Base-by-base conservation (phyloP, 2,329 filamentous ascomycete species). In the Cordyceps cicadae region DNA sequence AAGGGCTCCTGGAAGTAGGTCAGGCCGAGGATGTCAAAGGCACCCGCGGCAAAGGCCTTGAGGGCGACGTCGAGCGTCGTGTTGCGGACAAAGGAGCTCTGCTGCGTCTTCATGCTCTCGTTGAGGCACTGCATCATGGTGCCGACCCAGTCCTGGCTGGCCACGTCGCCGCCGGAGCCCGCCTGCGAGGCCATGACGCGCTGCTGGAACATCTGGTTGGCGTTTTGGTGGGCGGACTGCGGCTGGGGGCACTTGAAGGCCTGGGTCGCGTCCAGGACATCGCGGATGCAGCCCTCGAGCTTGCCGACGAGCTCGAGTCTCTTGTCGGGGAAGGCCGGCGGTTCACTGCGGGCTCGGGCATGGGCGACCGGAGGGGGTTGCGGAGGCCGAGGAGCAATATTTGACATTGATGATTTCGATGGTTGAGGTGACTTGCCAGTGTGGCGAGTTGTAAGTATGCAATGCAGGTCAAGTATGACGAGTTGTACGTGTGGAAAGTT, bases 161-260 rank as follows among this genome's bases (percentile, higher is more conserved):
- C 49, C 51, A 54, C 50, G 51, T n/a, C 14, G 2, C 51, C 50
- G 21, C 15, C 12, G 41, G 9, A n/a, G n/a, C n/a, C n/a, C n/a
- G 43, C 50, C 2, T 39, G 58, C 50, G 50, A 48, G 43, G 58
- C 51, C 50, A 60, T 24, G 15, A 60, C 29, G 12, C 58, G 46
- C 51, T 54, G 58, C 49, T 53, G 50, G 34, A 60, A 54, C 43
- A 60, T 60, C 5, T 49, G 43, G 58, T 60, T 60, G 51, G 51
- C 58, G 43, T 60, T 50, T 9, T 50, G 58, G 24, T 54, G 51
- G 11, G 51, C 45, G 4, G 58, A 21, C 21, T 54, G 50, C 41
- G 54, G 50, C 58, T 49, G 50, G 11, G 58, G 58, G 2, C 41
- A 32, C 12, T 54, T 54, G 51, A 49, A 60, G 21, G 51, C 51